Percentiles rank a stretch among this genome's conserved stretches.
These are phyloP conservation scores for Trichoderma sp. DNA, from an alignment of 2,329 filamentous ascomycete species.

Conservation along the genomic window DNA sequence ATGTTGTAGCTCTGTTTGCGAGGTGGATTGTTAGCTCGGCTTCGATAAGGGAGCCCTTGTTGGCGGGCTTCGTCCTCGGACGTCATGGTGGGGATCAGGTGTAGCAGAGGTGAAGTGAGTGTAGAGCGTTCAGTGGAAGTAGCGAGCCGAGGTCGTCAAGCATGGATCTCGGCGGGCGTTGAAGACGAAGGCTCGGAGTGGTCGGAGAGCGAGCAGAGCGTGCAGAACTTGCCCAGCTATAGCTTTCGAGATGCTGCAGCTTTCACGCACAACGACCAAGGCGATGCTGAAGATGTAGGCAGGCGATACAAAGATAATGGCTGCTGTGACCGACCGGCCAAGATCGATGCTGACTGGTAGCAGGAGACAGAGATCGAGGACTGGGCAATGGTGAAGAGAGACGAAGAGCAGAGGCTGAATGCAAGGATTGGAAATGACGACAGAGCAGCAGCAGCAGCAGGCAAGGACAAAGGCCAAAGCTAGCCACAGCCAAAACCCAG, in stretches of 20 bases:
- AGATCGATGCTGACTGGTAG: not conserved
- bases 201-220: constrained; percentile 13
- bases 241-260: not conserved
- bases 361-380: not conserved
- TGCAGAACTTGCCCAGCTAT: constrained; percentile 1
- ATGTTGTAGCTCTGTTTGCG: constrained; percentile 55
- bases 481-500: not conserved
- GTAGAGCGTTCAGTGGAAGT: constrained; percentile 1
- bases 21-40: constrained; percentile 36
- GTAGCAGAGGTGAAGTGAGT: constrained; percentile 32
- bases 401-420: not conserved
- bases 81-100: constrained; percentile 27
- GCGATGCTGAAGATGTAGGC: not conserved
- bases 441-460: not conserved
- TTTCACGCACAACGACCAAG: not conserved
- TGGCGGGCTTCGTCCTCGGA: constrained; percentile 32
- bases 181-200: constrained; percentile 11
- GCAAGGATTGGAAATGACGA: not conserved
- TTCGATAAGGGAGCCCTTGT: constrained; percentile 32
- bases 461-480: not conserved
- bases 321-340: not conserved
- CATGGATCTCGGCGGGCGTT: not conserved
- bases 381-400: not conserved
- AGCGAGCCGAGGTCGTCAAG: constrained; percentile 4
- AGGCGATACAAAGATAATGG: not conserved